Evolutionary conservation across 352 stramenopile species (phyloP), one percentile per base, ranked within the genome.

Genomic region (Phytopythium kandeliae): DNA sequence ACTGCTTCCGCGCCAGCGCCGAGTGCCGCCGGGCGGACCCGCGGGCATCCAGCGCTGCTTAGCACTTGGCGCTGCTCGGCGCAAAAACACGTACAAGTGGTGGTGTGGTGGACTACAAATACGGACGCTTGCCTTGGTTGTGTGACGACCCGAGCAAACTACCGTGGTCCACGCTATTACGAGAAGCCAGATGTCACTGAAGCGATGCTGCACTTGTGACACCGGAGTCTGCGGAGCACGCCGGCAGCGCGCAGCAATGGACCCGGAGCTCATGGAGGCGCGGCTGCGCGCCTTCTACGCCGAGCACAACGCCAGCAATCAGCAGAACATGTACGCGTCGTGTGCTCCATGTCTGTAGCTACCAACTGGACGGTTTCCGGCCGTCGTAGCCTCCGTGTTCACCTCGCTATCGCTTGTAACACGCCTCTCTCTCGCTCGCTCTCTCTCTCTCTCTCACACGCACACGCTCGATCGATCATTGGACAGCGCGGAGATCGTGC

Each of bases 231-330:
- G n/a, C n/a, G n/a, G n/a, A n/a, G n/a, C n/a, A n/a, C n/a, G n/a
- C n/a, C n/a, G n/a, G n/a, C n/a, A n/a, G n/a, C n/a, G n/a, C n/a
- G 15, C 8, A 11, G 25, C 5, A 17, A 64, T 75, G 62, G 55
- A 75, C 31, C 16, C 52, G 30, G 35, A 25, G 24, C 41, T 63
- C 4, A 62, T 88, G 62, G 72, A 86, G 60, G 55, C 58, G 54
- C 66, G 69, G 22, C 65, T 91, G 67, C 76, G 71, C 37, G 64
- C 73, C 51, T 94, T 80, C 63, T 94, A 94, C 72, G 60, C 65
- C 30, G 57, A 66, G 55, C 62, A 89, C 62, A 94, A 94, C 49
- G 80, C 83, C 13, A 72, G 55, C 19, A 90, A 90, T 51, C 45
- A 83, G 36, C 69, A 86, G 57, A 90, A 90, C 64, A 90, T 94